Base-by-base conservation (phyloP, 768 basidiomycete genomes). In the Suillus hirtellus region DNA sequence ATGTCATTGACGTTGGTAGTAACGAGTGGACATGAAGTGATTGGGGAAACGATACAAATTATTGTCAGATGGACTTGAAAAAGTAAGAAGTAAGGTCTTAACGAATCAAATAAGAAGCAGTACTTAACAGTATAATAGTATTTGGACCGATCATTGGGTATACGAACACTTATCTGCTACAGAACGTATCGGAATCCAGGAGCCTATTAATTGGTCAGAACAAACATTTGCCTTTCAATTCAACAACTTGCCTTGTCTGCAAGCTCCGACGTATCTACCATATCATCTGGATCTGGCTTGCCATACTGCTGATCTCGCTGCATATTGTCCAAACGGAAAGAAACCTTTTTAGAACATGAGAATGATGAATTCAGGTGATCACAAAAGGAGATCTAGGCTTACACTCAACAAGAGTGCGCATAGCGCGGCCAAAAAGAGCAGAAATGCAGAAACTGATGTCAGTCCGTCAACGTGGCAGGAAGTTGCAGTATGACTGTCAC, bases 231-330 rank as follows among this genome's bases (percentile, higher is more conserved):
- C 3, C 40, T 12, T 14, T 27, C 27, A 24, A 37, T 12, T 21
- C 6, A 54, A 47, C 14, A 37, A 64, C 79, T 35, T 64, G 86
- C 88, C 76, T 86, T 80, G 69, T 91, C 89, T 1, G 89, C 89
- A 8, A 89, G 71, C 65, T 88, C 82, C 34, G 81, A 78, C 0
- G 87, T 89, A 67, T 91, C 84, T 21, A 90, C 85, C 21, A 76
- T 80, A 8, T 77, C 78, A 63, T 81, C 75, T 9, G 74, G 75
- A 59, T 78, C 73, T 1, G 81, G 82, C 60, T 78, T 79, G 1
- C 89, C 89, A 62, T 86, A 83, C 34, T 75, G 63, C 50, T 72
- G 75, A 67, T 90, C 81, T 46, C 89, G 77, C 17, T 79, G 78
- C 5, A 78, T 76, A 63, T 55, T 55, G 35, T 35, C 35, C 54